phyloP scores from a whole-genome alignment of 2,329 filamentous ascomycete species.

The Pseudopithomyces maydicus region DNA sequence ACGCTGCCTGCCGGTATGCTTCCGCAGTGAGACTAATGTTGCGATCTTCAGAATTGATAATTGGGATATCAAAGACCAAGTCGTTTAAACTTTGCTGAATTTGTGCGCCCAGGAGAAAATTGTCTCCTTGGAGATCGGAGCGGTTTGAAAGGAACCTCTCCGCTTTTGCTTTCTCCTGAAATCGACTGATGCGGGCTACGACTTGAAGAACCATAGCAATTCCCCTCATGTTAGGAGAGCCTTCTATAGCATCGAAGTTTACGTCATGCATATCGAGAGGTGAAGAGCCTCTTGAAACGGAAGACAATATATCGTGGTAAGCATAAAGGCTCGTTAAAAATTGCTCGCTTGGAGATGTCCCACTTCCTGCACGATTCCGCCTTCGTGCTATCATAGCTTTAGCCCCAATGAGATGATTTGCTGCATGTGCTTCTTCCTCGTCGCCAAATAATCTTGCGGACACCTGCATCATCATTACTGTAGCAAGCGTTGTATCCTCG shows the following conservation, averaged over 20 bases:
- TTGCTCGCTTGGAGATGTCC: conserved; percentile 23
- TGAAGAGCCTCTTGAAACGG: conserved; percentile 31
- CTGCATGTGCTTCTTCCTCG: conserved; percentile 30
- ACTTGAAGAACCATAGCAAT: conserved; percentile 32
- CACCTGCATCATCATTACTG: conserved; percentile 42
- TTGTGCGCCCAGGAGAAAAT: conserved; percentile 21
- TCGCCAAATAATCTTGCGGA: conserved; percentile 34
- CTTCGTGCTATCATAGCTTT: conserved; percentile 36
- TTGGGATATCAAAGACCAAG: conserved; percentile 19
- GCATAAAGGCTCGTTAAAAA: conserved; percentile 38
- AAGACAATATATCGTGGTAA: conserved; percentile 40
- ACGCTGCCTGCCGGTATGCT: conserved; percentile 38
- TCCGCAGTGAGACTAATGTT: conserved; percentile 31
- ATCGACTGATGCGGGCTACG: conserved; percentile 33
- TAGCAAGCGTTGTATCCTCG: conserved; percentile 32
- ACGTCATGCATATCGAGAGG: conserved; percentile 28
- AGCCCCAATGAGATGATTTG: conserved; percentile 36
- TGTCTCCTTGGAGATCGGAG: conserved; percentile 19
- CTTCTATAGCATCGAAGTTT: conserved; percentile 32
- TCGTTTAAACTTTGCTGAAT: conserved; percentile 24
- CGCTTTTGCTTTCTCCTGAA: conserved; percentile 27
- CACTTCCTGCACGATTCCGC: conserved; percentile 12
- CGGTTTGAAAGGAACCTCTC: conserved; percentile 8
- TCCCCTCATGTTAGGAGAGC: conserved; percentile 22
- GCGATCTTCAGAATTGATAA: background rate